These are phyloP conservation scores for Microbotryum intermedium DNA, from an alignment of 1,284 basidiomycete genomes.

Conservation along the genomic window DNA sequence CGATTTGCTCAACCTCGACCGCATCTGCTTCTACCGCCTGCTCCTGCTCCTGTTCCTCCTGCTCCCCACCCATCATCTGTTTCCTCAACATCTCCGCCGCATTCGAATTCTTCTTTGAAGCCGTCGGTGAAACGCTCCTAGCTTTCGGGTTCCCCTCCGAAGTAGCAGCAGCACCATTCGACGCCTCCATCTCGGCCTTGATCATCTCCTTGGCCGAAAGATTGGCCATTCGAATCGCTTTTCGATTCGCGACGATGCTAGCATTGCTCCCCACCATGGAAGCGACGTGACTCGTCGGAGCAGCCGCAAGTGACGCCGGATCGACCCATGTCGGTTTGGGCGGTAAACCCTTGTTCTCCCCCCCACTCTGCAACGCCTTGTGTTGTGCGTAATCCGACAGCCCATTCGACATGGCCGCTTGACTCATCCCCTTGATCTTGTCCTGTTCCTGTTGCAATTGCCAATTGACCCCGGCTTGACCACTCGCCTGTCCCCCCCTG, in stretches of 20 bases:
- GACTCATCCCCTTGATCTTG: no score
- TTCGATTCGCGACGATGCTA: slow-evolving; percentile 77
- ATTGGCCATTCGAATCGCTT: slow-evolving; percentile 87
- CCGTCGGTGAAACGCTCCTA: not conserved
- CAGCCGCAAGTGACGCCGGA: not conserved
- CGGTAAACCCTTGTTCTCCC: slow-evolving; percentile 38
- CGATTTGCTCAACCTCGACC: slow-evolving; percentile 37
- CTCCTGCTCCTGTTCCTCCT: slow-evolving; percentile 11
- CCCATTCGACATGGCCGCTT: not conserved
- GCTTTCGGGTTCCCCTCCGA: not conserved
- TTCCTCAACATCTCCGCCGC: slow-evolving; percentile 15
- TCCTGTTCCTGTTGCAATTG: no score
- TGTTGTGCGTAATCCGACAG: slow-evolving; percentile 45
- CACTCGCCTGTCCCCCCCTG: no score
- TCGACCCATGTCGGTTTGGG: slow-evolving; percentile 10
- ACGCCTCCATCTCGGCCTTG: slow-evolving; percentile 72
- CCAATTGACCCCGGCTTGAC: no score
- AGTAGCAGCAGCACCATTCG: slow-evolving; percentile 37
- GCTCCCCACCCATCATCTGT: slow-evolving; percentile 13
- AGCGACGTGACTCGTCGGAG: slow-evolving; percentile 6
- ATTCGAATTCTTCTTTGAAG: no score
- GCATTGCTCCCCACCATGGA: slow-evolving; percentile 43
- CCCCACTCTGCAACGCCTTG: slow-evolving; percentile 74
- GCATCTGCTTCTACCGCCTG: slow-evolving; percentile 16
- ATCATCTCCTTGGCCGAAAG: slow-evolving; percentile 88